Conservation (phyloP, 805 yeast species). For the Dipodascus albidus region DNA sequence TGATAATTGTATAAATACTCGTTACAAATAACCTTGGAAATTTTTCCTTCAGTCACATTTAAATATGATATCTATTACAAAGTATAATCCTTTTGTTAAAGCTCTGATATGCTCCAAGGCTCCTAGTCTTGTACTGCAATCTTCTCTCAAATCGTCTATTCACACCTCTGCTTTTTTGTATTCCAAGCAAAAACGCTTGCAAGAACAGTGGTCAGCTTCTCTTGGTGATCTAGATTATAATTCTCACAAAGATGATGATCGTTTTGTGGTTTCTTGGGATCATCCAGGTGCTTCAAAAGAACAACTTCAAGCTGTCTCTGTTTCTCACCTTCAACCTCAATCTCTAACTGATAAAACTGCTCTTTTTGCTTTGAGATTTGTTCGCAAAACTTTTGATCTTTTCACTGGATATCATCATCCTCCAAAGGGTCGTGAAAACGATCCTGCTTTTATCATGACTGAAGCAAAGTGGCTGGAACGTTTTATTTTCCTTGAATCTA, state of each 20-base stretch:
- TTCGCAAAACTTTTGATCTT: slow-evolving; percentile 44
- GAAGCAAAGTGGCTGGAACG: slow-evolving; percentile 50
- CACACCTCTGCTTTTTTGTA: neutral
- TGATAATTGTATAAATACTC: neutral
- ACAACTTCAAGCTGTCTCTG: slow-evolving; percentile 32
- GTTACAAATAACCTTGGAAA: neutral
- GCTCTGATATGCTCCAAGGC: neutral
- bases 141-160: neutral
- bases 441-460: slow-evolving; percentile 39
- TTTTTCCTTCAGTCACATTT: neutral
- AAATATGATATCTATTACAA: neutral
- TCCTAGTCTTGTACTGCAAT: neutral
- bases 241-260: neutral
- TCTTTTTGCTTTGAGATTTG: slow-evolving; percentile 31
- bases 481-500: slow-evolving; percentile 51
- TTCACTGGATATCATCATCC: slow-evolving; percentile 59
- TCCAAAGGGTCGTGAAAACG: slow-evolving; percentile 25
- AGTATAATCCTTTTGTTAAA: neutral
- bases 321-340: slow-evolving; percentile 41
- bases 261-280: slow-evolving; percentile 25
- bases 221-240: neutral
- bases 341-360: slow-evolving; percentile 43
- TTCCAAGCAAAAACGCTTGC: neutral
- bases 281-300: slow-evolving; percentile 32
- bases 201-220: neutral